Conservation (phyloP, 1,284 basidiomycete genomes). For the Irpex sp. region DNA sequence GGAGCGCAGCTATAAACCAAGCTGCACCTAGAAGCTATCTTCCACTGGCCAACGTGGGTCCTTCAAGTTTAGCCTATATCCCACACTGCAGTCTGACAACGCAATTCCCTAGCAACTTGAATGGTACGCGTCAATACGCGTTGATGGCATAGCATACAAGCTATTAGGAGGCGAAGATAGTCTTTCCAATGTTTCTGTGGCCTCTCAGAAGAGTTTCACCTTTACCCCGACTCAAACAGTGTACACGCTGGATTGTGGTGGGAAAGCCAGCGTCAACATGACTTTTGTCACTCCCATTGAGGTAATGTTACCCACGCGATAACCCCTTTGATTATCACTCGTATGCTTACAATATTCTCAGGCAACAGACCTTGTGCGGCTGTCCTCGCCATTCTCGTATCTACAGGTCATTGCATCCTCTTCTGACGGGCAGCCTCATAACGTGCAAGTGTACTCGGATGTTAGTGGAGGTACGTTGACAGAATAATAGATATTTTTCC, state of each 20-base stretch:
- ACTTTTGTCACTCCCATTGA: conserved; percentile 16
- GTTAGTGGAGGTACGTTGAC: conserved; percentile 21
- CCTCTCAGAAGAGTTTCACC: neutral
- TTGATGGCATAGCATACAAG: neutral
- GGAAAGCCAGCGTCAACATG: conserved; percentile 12
- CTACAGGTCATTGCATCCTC: conserved; percentile 20
- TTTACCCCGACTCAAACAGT: conserved; percentile 11
- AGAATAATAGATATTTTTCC: neutral
- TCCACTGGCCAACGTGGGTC: neutral
- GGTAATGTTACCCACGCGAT: conserved; percentile 7
- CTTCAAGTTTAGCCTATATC: neutral
- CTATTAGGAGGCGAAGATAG: neutral
- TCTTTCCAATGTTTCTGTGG: neutral
- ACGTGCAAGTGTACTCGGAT: conserved; percentile 25
- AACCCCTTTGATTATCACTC: conserved; percentile 2
- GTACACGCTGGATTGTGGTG: conserved; percentile 7
- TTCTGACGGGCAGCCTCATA: conserved; percentile 21
- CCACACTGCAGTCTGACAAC: neutral
- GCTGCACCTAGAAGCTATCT: neutral
- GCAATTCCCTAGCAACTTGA: neutral
- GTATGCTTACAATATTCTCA: neutral
- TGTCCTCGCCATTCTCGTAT: conserved; percentile 25
- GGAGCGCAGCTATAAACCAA: neutral
- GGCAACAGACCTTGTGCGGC: conserved; percentile 14
- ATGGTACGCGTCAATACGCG: neutral